These are phyloP conservation scores for Fusarium sp. DNA, from an alignment of 2,329 filamentous ascomycete genomes.

Conservation along the genomic window DNA sequence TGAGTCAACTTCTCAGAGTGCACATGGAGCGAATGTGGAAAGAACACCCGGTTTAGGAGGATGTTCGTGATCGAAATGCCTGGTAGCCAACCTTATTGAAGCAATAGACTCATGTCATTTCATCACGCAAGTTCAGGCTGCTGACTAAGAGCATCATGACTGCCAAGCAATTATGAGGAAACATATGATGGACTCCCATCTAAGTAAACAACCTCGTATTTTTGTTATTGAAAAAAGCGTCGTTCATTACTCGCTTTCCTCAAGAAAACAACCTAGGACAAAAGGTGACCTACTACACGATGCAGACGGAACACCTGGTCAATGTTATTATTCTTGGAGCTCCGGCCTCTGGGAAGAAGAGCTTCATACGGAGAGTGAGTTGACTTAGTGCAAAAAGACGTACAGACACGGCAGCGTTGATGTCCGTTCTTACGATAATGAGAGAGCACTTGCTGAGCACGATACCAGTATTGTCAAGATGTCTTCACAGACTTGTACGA, in stretches of 20 bases:
- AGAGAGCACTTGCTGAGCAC: neutral
- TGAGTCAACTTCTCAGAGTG: neutral
- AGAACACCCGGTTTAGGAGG: neutral
- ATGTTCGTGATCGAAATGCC: neutral
- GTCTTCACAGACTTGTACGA: conserved; percentile 30
- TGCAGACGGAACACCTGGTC: conserved; percentile 13
- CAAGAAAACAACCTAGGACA: neutral
- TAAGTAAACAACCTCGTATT: neutral
- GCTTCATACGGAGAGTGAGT: conserved; percentile 34
- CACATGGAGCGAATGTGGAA: neutral
- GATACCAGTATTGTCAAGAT: conserved; percentile 28
- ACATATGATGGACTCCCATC: conserved; percentile 10
- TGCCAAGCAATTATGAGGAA: conserved; percentile 4
- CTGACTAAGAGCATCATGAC: conserved; percentile 35
- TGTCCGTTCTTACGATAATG: neutral
- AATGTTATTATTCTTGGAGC: conserved; percentile 33
- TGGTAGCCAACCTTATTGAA: neutral
- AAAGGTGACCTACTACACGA: neutral
- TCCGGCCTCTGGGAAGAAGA: conserved; percentile 27
- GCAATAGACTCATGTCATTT: neutral
- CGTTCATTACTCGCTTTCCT: neutral
- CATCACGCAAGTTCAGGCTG: conserved; percentile 15
- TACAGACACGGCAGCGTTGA: neutral
- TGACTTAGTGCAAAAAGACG: neutral
- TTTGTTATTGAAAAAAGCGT: neutral